A percentile compares a stretch with the other conserved stretches of the same genome.
Evolutionary conservation across 768 basidiomycete species (phyloP).

Genomic region (Sporobolomyces phaffii): DNA sequence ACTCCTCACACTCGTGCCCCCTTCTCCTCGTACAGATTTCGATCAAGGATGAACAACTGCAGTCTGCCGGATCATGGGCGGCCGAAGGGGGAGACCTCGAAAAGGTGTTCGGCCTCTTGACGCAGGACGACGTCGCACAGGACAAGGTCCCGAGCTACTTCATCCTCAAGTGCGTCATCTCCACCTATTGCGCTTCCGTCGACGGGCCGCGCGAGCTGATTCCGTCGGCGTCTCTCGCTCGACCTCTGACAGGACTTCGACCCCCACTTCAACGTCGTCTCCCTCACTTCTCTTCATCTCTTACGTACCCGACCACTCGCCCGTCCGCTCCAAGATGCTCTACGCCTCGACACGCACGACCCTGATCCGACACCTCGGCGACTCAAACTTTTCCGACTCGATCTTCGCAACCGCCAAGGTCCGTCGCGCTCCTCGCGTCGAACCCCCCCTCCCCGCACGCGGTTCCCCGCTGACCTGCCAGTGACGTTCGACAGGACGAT

Average conservation of each 20-base stretch:
- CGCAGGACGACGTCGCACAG: slow-evolving; percentile 58
- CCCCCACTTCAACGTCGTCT: background rate
- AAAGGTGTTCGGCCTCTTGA: slow-evolving; percentile 54
- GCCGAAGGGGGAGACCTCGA: slow-evolving; percentile 45
- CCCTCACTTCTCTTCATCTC: slow-evolving; percentile 53
- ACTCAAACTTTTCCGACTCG: slow-evolving; percentile 63
- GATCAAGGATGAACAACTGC: slow-evolving; percentile 21
- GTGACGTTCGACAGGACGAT: slow-evolving; percentile 44
- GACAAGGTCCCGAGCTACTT: slow-evolving; percentile 68
- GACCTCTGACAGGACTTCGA: background rate
- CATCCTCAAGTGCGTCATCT: slow-evolving; percentile 60
- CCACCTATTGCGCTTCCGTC: slow-evolving; percentile 42
- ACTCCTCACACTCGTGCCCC: background rate
- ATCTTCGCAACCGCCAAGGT: slow-evolving; percentile 70
- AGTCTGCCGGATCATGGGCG: background rate
- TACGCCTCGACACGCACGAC: slow-evolving; percentile 72
- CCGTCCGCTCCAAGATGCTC: slow-evolving; percentile 82
- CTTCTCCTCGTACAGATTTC: background rate
- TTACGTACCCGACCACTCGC: slow-evolving; percentile 77
- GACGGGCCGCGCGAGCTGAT: background rate
- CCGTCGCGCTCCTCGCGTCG: too few relatives aligned
- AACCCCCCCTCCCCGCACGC: background rate
- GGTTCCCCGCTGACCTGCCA: background rate
- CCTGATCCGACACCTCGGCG: slow-evolving; percentile 67
- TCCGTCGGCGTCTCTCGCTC: background rate